phyloP scores from a whole-genome alignment of 2,329 filamentous ascomycete genomes.

The Onygenales sp. region DNA sequence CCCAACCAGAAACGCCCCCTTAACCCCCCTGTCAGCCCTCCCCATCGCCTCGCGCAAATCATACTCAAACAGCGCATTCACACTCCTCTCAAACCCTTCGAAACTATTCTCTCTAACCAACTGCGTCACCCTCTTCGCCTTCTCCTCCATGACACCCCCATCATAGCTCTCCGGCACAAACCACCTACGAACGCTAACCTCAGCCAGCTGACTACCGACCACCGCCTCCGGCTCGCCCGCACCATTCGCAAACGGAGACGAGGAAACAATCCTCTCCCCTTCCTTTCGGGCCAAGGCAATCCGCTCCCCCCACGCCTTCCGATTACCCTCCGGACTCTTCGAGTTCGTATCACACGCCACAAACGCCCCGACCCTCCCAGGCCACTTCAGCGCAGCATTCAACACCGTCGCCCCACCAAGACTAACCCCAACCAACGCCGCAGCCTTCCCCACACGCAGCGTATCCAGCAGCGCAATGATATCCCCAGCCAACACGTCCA shows the following conservation, averaged over 20 bases:
- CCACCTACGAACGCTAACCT: slow-evolving; percentile 65
- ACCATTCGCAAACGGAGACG: slow-evolving; percentile 14
- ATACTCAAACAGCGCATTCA: slow-evolving; percentile 51
- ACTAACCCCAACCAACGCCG: slow-evolving; percentile 64
- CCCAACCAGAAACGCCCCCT: slow-evolving; percentile 61
- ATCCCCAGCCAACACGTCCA: slow-evolving; percentile 31
- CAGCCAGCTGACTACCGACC: slow-evolving; percentile 55
- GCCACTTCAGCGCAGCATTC: slow-evolving; percentile 60
- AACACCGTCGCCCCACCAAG: slow-evolving; percentile 73
- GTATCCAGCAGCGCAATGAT: slow-evolving; percentile 57
- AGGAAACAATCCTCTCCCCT: slow-evolving; percentile 8
- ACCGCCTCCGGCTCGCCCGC: slow-evolving; percentile 44
- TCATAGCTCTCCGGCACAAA: slow-evolving; percentile 55
- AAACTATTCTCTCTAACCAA: slow-evolving; percentile 64
- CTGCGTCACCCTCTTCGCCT: slow-evolving; percentile 51
- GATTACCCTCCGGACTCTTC: slow-evolving; percentile 62
- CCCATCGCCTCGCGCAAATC: slow-evolving; percentile 39
- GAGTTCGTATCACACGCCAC: slow-evolving; percentile 73
- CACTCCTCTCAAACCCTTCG: slow-evolving; percentile 68
- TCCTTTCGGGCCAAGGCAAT: slow-evolving; percentile 57
- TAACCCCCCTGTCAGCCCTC: slow-evolving; percentile 14
- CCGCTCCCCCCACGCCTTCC: slow-evolving; percentile 69
- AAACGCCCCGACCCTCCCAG: slow-evolving; percentile 50
- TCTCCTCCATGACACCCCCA: slow-evolving; percentile 36
- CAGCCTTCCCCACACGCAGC: slow-evolving; percentile 57